A percentile compares a stretch with the other conserved stretches of the same genome.
Conservation (phyloP, 2,329 filamentous ascomycete genomes). For the Raffaelea deltoideospora region DNA sequence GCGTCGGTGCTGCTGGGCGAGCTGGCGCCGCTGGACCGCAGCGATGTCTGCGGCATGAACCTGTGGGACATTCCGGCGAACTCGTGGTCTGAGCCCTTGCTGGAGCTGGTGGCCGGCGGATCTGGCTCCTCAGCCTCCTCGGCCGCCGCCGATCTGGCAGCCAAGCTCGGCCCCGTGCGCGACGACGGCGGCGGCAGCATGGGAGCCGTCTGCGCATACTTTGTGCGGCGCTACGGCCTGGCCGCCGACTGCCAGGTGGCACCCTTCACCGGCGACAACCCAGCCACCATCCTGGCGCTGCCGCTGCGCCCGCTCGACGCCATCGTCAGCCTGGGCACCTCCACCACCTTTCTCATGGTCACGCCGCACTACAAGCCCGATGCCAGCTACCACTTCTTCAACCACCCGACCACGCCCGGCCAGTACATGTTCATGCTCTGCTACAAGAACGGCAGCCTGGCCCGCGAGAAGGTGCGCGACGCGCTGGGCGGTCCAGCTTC, state of each 20-base stretch:
- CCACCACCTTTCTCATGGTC: constrained; percentile 94
- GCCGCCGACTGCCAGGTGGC: constrained; percentile 57
- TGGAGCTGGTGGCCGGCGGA: constrained; percentile 58
- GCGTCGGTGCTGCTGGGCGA: constrained; percentile 77
- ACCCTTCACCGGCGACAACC: constrained; percentile 92
- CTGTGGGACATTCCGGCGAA: constrained; percentile 76
- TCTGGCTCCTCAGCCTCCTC: constrained; percentile 42
- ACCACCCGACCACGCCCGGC: constrained; percentile 79
- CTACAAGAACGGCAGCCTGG: constrained; percentile 95
- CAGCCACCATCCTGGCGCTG: constrained; percentile 81
- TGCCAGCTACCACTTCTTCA: constrained; percentile 92
- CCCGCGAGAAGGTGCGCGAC: constrained; percentile 80
- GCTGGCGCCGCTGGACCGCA: constrained; percentile 81
- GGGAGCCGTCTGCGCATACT: constrained; percentile 65
- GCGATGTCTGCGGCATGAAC: constrained; percentile 93
- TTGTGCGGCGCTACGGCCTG: constrained; percentile 66
- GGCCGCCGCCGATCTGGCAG: constrained; percentile 45
- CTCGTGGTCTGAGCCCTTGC: constrained; percentile 57
- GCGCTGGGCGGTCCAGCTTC: too few relatives aligned
- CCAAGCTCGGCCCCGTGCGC: constrained; percentile 67
- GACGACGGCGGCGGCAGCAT: constrained; percentile 68
- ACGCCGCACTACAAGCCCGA: constrained; percentile 84
- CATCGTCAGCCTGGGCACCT: constrained; percentile 88
- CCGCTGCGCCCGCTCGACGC: constrained; percentile 79
- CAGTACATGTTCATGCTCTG: constrained; percentile 99